Percentiles rank a stretch among this genome's conserved stretches.
Conservation (phyloP, 176 grass and related monocot genomes). For the Oryza brachyantha region DNA sequence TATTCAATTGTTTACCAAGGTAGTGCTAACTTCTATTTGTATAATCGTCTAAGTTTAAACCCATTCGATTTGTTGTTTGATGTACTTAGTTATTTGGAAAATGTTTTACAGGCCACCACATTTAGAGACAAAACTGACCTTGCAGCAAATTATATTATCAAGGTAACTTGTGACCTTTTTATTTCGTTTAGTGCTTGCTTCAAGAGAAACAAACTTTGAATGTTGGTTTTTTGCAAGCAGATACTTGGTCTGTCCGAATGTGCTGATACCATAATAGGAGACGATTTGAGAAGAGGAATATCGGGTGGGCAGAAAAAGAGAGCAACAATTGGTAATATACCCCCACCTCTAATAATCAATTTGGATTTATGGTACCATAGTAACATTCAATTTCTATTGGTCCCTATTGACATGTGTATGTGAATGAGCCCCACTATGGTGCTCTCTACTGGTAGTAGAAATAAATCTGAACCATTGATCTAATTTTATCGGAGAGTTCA, state of each 20-base stretch:
- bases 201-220: neutral
- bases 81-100: neutral
- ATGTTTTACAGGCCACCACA: conserved; percentile 12
- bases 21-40: neutral
- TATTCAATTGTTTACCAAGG: conserved; percentile 52
- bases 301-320: conserved; percentile 58
- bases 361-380: neutral
- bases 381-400: neutral
- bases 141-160: conserved; percentile 29
- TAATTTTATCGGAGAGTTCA: too few species aligned
- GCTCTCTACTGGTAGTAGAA: too few species aligned
- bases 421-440: too few species aligned
- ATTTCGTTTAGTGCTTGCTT: neutral
- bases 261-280: conserved; percentile 46
- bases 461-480: too few species aligned
- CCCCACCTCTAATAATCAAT: neutral
- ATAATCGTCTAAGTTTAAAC: neutral
- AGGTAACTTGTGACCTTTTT: neutral
- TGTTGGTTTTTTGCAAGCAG: conserved; percentile 22
- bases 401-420: too few species aligned
- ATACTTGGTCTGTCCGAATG: conserved; percentile 45
- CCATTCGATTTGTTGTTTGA: neutral
- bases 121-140: conserved; percentile 55
- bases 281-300: conserved; percentile 47
- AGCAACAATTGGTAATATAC: conserved; percentile 41